Conservation (phyloP, 2,329 filamentous ascomycete genomes). For the Teratosphaeria zuluensis region DNA sequence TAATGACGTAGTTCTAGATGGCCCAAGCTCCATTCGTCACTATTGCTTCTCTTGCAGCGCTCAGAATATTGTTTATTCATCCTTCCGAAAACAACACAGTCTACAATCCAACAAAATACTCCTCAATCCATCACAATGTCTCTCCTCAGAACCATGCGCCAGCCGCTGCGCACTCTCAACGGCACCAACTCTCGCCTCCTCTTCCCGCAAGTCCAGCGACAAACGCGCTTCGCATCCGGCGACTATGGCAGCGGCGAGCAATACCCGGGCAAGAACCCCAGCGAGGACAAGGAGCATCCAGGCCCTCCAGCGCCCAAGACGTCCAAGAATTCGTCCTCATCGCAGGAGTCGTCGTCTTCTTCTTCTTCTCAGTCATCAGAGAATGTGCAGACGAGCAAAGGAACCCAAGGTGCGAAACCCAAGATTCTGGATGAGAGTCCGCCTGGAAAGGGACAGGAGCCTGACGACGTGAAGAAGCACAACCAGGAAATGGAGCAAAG, state of each 20-base stretch:
- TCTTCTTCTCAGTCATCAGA: neutral
- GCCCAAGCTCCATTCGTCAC: neutral
- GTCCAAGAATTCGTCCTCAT: constrained; percentile 21
- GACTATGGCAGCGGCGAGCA: constrained; percentile 37
- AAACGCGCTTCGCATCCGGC: constrained; percentile 25
- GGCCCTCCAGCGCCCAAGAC: constrained; percentile 35
- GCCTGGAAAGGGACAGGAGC: constrained; percentile 23
- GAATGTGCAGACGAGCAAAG: constrained; percentile 4
- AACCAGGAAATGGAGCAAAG: constrained; percentile 35
- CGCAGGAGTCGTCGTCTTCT: constrained; percentile 10
- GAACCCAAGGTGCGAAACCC: constrained; percentile 28
- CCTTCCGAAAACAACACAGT: neutral
- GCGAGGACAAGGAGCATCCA: constrained; percentile 35
- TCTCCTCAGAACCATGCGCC: constrained; percentile 10
- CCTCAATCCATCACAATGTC: constrained; percentile 8
- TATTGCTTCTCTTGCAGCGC: neutral
- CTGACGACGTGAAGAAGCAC: constrained; percentile 31
- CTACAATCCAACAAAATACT: neutral
- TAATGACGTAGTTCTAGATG: neutral
- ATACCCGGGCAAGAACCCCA: constrained; percentile 31
- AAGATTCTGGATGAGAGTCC: constrained; percentile 32
- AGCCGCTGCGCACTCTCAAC: constrained; percentile 9
- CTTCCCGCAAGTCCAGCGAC: constrained; percentile 1
- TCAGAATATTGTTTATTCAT: neutral
- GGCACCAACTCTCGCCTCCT: neutral